Base-by-base conservation (phyloP, 805 yeast species). In the Spathaspora arborariae region DNA sequence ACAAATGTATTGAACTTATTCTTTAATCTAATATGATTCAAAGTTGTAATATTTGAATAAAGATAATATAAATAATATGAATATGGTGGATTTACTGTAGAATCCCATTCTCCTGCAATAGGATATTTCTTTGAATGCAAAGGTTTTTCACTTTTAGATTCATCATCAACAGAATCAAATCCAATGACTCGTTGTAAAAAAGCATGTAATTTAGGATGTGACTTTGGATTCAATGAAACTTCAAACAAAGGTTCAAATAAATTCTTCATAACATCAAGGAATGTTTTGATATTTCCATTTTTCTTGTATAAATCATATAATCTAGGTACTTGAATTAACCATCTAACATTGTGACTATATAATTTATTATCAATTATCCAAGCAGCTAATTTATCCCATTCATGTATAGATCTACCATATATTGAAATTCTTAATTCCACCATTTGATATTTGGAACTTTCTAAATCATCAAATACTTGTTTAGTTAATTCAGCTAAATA, bases 131-230 rank as follows among this genome's bases (percentile, higher is more conserved):
- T 82, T 8, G 65, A 52, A 56, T 84, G 91, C 58, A 85, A 77
- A 48, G 91, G 78, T 53, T 89, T 81, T 64, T 94, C 99, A 38
- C 80, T 79, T 64, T 95, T 94, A 9, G 96, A 88, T 67, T 94
- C 99, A 67, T 94, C 99, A 66, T 94, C 99, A 27, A 94, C 99
- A 4, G 97, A 88, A 67, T 94, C 99, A 66, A 94, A 94, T 0
- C 99, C 99, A 58, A 94, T 85, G 2, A 94, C 98, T 56, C 99
- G 79, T 69, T 90, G 95, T 56, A 94, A 70, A 64, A 94, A 91
- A 3, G 90, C 77, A 59, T 85, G 85, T 46, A 94, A 74, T 63
- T 94, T 94, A n/a, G 99, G 99, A 66, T 91, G 91, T 6, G 84
- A 76, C 45, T 76, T 55, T 8, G 99, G 99, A 63, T 91, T 79